Base-by-base conservation (phyloP, 352 stramenopile species). In the Pythium coloratum region DNA sequence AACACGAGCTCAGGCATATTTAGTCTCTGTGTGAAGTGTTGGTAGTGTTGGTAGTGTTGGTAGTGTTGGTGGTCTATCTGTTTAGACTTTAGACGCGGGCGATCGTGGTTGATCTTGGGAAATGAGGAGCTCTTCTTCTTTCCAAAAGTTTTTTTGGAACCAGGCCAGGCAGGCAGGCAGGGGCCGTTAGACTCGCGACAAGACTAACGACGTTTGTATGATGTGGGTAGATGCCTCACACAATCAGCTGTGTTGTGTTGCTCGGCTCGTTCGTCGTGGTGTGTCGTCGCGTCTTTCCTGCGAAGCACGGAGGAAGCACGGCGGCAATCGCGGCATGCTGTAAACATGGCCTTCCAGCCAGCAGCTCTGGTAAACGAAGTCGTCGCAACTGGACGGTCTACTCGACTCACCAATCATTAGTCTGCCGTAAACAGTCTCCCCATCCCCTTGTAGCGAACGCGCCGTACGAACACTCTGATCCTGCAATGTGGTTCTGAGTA, bases 1-100 rank as follows among this genome's bases (percentile, higher is more conserved):
- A 69, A 69, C 55, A 69, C 63, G 26, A 69, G 55, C 47, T 69
- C 63, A 4, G 63, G 14, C 63, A 69, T 69, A 8, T 24, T 55
- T 20, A 6, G 30, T 24, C 28, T 55, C 18, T 47, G 28, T 24
- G 20, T 24, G 20, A 24, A 44, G 42, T 46, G 13, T 60, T 46
- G 20, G 38, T 46, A 14, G 12, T 12, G 7, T 36, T 7, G 33
- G 16, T n/a, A 2, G 16, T 28, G 26, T 33, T 36, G 4, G 13
- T 24, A 24, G 20, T 24, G 20, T 24, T 24, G 20, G 20, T 24
- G 20, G 20, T 24, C 20, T 24, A 24, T 24, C 20, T 24, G 20
- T 24, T 24, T 24, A 24, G 20, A 24, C 20, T 24, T 24, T 24
- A 0, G 20, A 24, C 20, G 20, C 0, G 20, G 20, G 20, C 20